These are phyloP conservation scores for Vitis hybrid DNA, from an alignment of 177 flowering plant genomes.

Conservation along the genomic window DNA sequence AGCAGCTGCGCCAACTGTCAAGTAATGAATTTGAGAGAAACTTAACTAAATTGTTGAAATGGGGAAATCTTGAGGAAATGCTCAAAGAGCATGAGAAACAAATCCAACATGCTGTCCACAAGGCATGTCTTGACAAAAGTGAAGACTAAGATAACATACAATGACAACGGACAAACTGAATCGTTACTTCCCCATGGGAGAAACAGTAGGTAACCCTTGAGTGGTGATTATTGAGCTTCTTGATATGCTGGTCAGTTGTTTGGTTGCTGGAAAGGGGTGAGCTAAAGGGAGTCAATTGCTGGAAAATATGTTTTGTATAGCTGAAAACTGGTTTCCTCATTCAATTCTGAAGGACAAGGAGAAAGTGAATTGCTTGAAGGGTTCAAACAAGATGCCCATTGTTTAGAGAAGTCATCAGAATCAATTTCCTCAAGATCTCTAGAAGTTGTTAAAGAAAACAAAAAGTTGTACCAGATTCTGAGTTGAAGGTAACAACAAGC, in stretches of 20 bases:
- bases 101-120: constrained; percentile 55
- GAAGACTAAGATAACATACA: constrained; percentile 23
- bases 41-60: too few species aligned
- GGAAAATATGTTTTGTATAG: constrained; percentile 10
- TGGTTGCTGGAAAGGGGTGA: background rate
- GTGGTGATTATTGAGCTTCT: background rate
- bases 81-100: constrained; percentile 60
- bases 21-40: too few species aligned
- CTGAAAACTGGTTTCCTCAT: constrained; percentile 4
- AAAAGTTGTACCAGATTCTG: too few species aligned
- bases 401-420: too few species aligned
- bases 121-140: constrained; percentile 47
- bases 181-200: constrained; percentile 28
- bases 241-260: background rate
- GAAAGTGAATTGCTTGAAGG: too few species aligned
- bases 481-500: too few species aligned
- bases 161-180: constrained; percentile 33
- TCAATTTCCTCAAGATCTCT: too few species aligned
- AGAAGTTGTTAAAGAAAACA: too few species aligned
- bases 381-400: too few species aligned
- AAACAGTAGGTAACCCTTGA: constrained; percentile 18
- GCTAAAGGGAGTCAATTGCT: background rate
- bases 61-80: constrained; percentile 60
- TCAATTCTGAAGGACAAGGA: too few species aligned
- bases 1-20: too few species aligned